Evolutionary conservation across 192 early-diverging fungal genomes (phyloP).

Genomic region (Linnemannia zychae): DNA sequence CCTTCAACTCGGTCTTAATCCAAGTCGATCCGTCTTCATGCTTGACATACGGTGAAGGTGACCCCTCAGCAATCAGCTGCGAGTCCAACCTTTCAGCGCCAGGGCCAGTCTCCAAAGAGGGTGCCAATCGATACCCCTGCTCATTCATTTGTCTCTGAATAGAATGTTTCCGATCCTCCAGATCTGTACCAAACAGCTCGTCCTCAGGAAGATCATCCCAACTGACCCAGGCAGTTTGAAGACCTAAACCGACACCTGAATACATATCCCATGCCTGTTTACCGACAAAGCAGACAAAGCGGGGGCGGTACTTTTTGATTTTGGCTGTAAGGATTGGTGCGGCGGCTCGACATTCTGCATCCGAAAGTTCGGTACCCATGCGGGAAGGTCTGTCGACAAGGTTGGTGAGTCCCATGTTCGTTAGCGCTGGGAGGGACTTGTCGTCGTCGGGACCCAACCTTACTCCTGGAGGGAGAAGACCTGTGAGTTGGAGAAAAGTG

Average conservation of each 20-base stretch:
- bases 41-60: slow-evolving; percentile 10
- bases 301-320: slow-evolving; percentile 69
- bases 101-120: slow-evolving; percentile 39
- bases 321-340: slow-evolving; percentile 74
- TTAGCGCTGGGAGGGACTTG: slow-evolving; percentile 55
- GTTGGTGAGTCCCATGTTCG: slow-evolving; percentile 77
- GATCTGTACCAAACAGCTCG: not conserved
- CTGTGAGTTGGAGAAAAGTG: not conserved
- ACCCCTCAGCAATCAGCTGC: slow-evolving; percentile 22
- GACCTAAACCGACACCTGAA: slow-evolving; percentile 42
- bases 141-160: slow-evolving; percentile 44
- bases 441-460: slow-evolving; percentile 67
- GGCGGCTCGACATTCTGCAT: slow-evolving; percentile 67
- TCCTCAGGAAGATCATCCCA: slow-evolving; percentile 44
- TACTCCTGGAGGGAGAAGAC: slow-evolving; percentile 61
- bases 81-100: slow-evolving; percentile 4
- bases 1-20: slow-evolving; percentile 13
- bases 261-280: slow-evolving; percentile 80
- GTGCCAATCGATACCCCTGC: slow-evolving; percentile 35
- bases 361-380: slow-evolving; percentile 69
- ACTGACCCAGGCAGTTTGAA: slow-evolving; percentile 47
- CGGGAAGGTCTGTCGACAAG: slow-evolving; percentile 71
- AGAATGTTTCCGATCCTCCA: not conserved
- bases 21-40: not conserved
- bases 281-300: slow-evolving; percentile 77